These are phyloP conservation scores for Pleurotus ostreatus DNA, from an alignment of 768 basidiomycete genomes.

Conservation along the genomic window DNA sequence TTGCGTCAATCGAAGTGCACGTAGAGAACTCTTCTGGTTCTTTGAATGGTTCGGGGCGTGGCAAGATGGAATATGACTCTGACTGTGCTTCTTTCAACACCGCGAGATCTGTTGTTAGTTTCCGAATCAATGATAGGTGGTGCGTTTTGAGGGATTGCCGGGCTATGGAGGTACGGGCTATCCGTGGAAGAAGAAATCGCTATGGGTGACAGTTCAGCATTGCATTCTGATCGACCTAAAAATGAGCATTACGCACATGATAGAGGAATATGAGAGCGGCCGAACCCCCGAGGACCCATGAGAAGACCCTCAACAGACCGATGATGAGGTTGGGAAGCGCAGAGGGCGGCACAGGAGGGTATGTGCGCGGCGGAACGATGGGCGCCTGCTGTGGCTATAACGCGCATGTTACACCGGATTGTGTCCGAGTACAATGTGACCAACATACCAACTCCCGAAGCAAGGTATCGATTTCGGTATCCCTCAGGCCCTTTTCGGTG, in stretches of 20 bases:
- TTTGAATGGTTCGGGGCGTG: constrained; percentile 44
- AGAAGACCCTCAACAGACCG: constrained; percentile 54
- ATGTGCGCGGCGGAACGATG: constrained; percentile 64
- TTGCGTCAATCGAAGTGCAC: constrained; percentile 43
- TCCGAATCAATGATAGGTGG: constrained; percentile 51
- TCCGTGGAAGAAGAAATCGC: constrained; percentile 68
- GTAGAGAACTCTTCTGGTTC: constrained; percentile 41
- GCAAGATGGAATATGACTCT: constrained; percentile 53
- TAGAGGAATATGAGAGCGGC: constrained; percentile 57
- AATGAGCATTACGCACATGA: constrained; percentile 43
- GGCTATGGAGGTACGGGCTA: constrained; percentile 54
- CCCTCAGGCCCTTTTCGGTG: constrained; percentile 64
- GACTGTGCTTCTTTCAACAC: constrained; percentile 52
- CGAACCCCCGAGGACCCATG: constrained; percentile 67
- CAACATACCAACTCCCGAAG: constrained; percentile 51
- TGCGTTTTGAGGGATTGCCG: constrained; percentile 59
- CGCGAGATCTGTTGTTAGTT: constrained; percentile 52
- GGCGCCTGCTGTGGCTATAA: constrained; percentile 37
- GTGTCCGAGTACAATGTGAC: background rate
- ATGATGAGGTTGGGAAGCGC: constrained; percentile 64
- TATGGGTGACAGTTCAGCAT: constrained; percentile 22
- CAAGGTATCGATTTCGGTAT: constrained; percentile 54
- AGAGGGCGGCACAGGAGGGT: constrained; percentile 68
- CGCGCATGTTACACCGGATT: background rate
- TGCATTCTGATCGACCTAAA: background rate